Evolutionary conservation across 208 protist species (phyloP).

Genomic region (Borovskyia barvae): DNA sequence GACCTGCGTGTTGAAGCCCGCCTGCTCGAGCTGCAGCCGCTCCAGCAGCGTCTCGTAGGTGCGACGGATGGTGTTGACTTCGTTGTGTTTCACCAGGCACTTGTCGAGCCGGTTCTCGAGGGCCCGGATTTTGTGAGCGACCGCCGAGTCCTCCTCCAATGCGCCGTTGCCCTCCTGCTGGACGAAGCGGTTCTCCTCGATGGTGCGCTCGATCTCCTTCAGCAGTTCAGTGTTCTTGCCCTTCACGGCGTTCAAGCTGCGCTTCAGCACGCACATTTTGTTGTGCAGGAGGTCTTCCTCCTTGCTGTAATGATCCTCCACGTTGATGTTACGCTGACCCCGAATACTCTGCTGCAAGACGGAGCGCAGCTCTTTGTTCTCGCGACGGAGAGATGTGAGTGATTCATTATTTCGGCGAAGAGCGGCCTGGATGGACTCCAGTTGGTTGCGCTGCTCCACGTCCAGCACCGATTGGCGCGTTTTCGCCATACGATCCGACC

Average conservation of each 20-base stretch:
- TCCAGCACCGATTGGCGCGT: constrained; percentile 79
- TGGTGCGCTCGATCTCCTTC: constrained; percentile 53
- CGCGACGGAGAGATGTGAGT: constrained; percentile 76
- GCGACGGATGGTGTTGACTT: constrained; percentile 91
- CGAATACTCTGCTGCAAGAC: constrained; percentile 52
- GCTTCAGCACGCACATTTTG: constrained; percentile 78
- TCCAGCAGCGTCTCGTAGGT: constrained; percentile 95
- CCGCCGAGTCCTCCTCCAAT: constrained; percentile 67
- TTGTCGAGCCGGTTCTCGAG: constrained; percentile 97
- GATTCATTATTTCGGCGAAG: constrained; percentile 86
- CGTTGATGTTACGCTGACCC: constrained; percentile 53
- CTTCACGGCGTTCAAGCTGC: constrained; percentile 84
- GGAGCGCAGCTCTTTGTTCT: constrained; percentile 86
- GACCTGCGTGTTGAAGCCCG: constrained; percentile 90
- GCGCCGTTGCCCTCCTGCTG: constrained; percentile 52
- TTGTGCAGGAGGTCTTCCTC: constrained; percentile 80
- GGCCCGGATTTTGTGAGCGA: constrained; percentile 90
- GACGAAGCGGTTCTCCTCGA: constrained; percentile 49
- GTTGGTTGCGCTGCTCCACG: constrained; percentile 81
- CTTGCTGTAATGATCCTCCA: constrained; percentile 73
- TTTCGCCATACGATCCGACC: constrained; percentile 18
- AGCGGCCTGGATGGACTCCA: constrained; percentile 76
- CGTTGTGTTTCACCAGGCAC: constrained; percentile 97
- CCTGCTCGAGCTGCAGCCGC: constrained; percentile 91
- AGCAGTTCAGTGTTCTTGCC: constrained; percentile 67